Base-by-base conservation (phyloP, 164 flowering plant species). In the Tetracentron sinense region DNA sequence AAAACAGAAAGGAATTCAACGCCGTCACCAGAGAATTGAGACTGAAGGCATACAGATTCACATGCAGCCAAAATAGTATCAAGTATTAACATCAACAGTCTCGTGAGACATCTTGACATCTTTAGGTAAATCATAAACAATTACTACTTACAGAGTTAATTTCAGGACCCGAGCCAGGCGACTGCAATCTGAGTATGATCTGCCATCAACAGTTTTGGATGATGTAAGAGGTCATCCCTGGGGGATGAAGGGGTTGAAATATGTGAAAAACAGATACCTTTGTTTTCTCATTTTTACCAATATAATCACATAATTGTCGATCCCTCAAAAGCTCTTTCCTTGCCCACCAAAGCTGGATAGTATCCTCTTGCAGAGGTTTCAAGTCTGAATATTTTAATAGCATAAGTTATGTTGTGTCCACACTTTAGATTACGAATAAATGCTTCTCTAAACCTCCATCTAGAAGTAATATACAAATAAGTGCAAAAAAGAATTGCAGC, bases 271-370 rank as follows among this genome's bases (percentile, higher is more conserved):
- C 15, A 23, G 29, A 19, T 61, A 71, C 74, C 75, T 74, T 71
- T 20, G 75, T 77, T 54, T 71, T 72, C 42, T 70, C 75, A 62
- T 71, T 77, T 54, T 35, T 59, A 51, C 75, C 79, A 54, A 69
- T 54, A 60, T 69, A 72, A 60, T 72, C 75, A 65, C 66, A 65
- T 25, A 66, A 52, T 7, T 22, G 26, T 58, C 65, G 69, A 16
- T 30, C 60, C 56, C 63, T 72, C 46, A 16, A 1, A 29, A 67
- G 74, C 42, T 69, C 72, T 60, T 71, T n/a, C n/a, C 75, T 75
- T 17, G 75, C 77, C 75, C 73, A 71, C 58, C 58, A 62, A 44
- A 77, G 69, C 65, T 68, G 73, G 8, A 66, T 55, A 19, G 58
- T 49, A 57, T 70, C 70, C 64, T 70, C 70, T 47, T 53, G 63